Evolutionary conservation across 257 asterid species (phyloP), one percentile per base, ranked within the genome.

Genomic region (Nicotiana noctiflora): DNA sequence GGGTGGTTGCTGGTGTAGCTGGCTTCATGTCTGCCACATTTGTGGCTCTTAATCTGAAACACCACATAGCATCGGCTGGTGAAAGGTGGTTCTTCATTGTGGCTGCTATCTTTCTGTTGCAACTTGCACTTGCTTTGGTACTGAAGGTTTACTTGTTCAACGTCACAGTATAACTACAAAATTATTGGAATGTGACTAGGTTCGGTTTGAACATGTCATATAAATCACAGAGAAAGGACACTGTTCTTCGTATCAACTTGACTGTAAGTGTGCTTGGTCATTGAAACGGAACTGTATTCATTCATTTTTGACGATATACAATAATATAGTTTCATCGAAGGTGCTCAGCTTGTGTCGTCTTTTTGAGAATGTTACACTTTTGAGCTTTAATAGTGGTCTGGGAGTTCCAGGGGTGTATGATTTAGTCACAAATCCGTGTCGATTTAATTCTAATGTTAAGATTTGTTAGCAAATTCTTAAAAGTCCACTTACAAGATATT

Each of bases 1-100:
- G 99, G 98, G 93, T 92, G 70, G 74, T 93, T 11, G 94, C 98
- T 23, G 99, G 96, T 70, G 90, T 95, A 51, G 98, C 98, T 2
- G 99, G 99, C 18, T 87, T 93, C 84, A 90, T 91, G 96, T 95
- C 99, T 37, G 99, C 99, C 56, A 85, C 97, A 14, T 96, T 96
- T 76, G 97, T 96, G 21, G 95, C 97, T 51, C 90, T 94, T 81
- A 96, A 96, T 86, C 97, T 96, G 64, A 88, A 86, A 88, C 91
- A 86, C 89, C 99, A 96, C 89, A 92, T 96, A 8, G 86, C 81
- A 64, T 96, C 99, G n/a, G 97, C 98, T 8, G 99, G 99, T 29
- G 99, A 96, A 84, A 90, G 97, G 74, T 96, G 99, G 98, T 81
- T 92, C 86, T 56, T 92, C 80, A 96, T 96, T 75, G 98, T 95